A percentile compares a stretch with the other conserved stretches of the same genome.
These are phyloP conservation scores for Suillus lakei DNA, from an alignment of 768 basidiomycete species.

Conservation along the genomic window DNA sequence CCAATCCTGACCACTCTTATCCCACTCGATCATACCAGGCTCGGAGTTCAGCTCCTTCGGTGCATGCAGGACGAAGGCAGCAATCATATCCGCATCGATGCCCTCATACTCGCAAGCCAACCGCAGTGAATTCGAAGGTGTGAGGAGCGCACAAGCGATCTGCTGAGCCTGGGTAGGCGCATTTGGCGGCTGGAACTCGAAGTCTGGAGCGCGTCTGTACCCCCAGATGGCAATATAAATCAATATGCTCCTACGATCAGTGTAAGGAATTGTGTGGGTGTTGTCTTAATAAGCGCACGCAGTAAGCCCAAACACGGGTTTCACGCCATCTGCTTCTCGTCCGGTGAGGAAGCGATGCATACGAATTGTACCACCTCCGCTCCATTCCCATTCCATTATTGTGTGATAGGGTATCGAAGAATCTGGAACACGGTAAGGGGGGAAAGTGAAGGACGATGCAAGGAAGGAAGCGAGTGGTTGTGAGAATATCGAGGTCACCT, in stretches of 20 bases:
- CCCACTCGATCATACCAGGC: slow-evolving; percentile 23
- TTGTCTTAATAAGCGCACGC: slow-evolving; percentile 49
- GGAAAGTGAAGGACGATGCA: slow-evolving; percentile 59
- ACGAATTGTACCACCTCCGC: slow-evolving; percentile 46
- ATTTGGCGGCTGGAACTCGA: slow-evolving; percentile 47
- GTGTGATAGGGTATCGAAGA: slow-evolving; percentile 61
- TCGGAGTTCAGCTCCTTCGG: slow-evolving; percentile 8
- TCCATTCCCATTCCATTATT: slow-evolving; percentile 55
- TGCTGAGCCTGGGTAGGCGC: slow-evolving; percentile 46
- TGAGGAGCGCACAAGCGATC: slow-evolving; percentile 48
- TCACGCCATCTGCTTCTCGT: slow-evolving; percentile 80
- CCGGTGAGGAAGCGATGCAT: slow-evolving; percentile 87
- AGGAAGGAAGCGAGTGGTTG: slow-evolving; percentile 83
- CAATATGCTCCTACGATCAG: slow-evolving; percentile 49
- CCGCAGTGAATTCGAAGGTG: slow-evolving; percentile 25
- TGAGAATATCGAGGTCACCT: slow-evolving; percentile 84
- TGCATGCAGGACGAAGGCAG: slow-evolving; percentile 20
- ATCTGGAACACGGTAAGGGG: slow-evolving; percentile 57
- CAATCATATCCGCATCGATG: slow-evolving; percentile 24
- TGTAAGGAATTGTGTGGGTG: not conserved
- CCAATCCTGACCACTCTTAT: slow-evolving; percentile 26
- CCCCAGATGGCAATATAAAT: slow-evolving; percentile 55
- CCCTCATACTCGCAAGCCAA: slow-evolving; percentile 32
- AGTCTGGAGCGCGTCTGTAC: slow-evolving; percentile 50
- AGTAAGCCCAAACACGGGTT: slow-evolving; percentile 88